Evolutionary conservation across 345 rosid species (phyloP).

Genomic region (Gynandropsis gynandra): DNA sequence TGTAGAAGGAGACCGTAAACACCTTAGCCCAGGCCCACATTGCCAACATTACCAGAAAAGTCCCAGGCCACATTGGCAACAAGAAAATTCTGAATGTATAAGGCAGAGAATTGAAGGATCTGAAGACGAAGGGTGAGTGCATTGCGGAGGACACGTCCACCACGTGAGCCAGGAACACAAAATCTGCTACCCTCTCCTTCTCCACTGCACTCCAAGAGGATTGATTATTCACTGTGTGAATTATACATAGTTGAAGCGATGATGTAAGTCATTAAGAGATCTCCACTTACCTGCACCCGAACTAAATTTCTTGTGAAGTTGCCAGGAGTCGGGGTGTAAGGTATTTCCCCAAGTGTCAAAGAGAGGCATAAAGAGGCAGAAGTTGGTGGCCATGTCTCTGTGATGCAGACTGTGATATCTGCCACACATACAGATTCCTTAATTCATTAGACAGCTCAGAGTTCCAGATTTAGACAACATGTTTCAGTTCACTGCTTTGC

Average conservation of each 20-base stretch:
- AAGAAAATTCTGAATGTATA: constrained; percentile 25
- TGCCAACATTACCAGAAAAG: constrained; percentile 35
- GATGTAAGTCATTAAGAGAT: no score
- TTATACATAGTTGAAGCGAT: no score
- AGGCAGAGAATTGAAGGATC: constrained; percentile 46
- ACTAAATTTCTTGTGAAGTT: constrained; percentile 45
- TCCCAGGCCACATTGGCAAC: constrained; percentile 31
- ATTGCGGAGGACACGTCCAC: constrained; percentile 49
- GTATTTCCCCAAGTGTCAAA: constrained; percentile 78
- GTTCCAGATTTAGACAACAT: background rate
- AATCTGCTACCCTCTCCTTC: constrained; percentile 41
- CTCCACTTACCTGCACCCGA: constrained; percentile 38
- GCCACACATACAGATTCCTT: constrained; percentile 20
- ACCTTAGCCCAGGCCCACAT: constrained; percentile 81
- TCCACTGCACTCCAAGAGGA: no score
- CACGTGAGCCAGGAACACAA: constrained; percentile 70
- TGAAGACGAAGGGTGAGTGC: constrained; percentile 46
- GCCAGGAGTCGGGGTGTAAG: constrained; percentile 64
- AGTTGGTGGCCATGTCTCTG: constrained; percentile 63
- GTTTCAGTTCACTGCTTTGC: no score
- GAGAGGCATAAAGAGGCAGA: constrained; percentile 93
- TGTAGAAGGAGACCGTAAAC: constrained; percentile 51
- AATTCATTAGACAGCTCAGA: background rate
- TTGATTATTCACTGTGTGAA: no score
- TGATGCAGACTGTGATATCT: constrained; percentile 92